These are phyloP conservation scores for Wallacemonas sp. DNA, from an alignment of 208 protist species.

Conservation along the genomic window DNA sequence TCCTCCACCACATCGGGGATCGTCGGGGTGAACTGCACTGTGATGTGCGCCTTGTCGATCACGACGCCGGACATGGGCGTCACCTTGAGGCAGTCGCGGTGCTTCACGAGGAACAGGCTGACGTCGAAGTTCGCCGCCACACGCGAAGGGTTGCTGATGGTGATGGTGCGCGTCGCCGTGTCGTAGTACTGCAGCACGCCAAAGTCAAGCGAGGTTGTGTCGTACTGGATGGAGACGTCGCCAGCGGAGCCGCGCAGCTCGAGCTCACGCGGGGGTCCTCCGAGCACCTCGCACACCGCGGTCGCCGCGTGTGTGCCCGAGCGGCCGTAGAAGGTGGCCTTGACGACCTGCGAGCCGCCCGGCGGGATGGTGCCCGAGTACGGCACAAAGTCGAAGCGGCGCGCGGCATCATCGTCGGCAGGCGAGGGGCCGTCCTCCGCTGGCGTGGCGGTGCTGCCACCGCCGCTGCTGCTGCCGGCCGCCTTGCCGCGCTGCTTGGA, in stretches of 20 bases:
- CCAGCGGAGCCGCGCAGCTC: constrained; percentile 74
- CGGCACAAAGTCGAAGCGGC: constrained; percentile 94
- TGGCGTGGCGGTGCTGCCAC: not conserved
- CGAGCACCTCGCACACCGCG: constrained; percentile 90
- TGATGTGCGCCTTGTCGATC: constrained; percentile 67
- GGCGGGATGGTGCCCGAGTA: constrained; percentile 88
- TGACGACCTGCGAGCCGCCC: constrained; percentile 71
- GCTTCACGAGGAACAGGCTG: constrained; percentile 49
- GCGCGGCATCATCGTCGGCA: constrained; percentile 39
- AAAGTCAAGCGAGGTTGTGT: constrained; percentile 91
- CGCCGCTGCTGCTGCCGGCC: no score
- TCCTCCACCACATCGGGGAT: constrained; percentile 89
- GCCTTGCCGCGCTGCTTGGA: constrained; percentile 12
- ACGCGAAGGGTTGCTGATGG: constrained; percentile 89
- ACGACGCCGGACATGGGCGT: constrained; percentile 74
- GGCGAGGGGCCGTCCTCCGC: not conserved
- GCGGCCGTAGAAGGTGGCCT: constrained; percentile 90
- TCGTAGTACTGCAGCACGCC: constrained; percentile 83
- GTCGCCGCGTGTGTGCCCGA: constrained; percentile 50
- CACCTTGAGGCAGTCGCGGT: constrained; percentile 67
- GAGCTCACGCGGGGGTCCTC: constrained; percentile 91
- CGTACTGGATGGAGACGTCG: constrained; percentile 82
- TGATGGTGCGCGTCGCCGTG: constrained; percentile 65
- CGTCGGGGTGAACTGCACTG: constrained; percentile 76
- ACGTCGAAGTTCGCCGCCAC: constrained; percentile 88